phyloP scores from a whole-genome alignment of 306 rosid species.

The Castanea sativa region DNA sequence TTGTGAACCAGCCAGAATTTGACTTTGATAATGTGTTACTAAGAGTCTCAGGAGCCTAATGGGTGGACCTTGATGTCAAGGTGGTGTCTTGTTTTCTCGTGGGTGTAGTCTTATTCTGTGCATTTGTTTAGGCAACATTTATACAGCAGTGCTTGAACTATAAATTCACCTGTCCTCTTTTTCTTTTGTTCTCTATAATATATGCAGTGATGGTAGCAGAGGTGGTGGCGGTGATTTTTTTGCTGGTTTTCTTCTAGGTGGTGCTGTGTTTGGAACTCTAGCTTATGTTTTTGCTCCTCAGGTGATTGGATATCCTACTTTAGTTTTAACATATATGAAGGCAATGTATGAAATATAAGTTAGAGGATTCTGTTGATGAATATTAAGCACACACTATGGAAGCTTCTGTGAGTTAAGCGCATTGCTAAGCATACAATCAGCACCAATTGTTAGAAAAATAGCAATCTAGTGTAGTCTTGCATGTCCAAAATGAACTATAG shows the following conservation, averaged over 20 bases:
- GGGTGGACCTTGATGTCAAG: not conserved
- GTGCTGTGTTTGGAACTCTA: slow-evolving; percentile 82
- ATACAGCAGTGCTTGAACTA: not conserved
- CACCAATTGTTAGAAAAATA: not conserved
- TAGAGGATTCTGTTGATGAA: not conserved
- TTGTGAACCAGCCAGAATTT: too few species aligned
- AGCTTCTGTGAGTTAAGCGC: not conserved
- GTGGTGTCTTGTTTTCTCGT: not conserved
- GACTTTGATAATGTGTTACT: too few species aligned
- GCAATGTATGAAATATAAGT: slow-evolving; percentile 2
- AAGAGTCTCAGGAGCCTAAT: not conserved
- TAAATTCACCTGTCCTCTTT: slow-evolving; percentile 8
- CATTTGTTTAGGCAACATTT: not conserved
- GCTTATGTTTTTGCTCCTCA: slow-evolving; percentile 92
- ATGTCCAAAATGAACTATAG: not conserved
- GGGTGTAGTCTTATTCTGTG: not conserved
- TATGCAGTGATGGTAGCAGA: slow-evolving; percentile 54
- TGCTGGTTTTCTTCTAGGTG: slow-evolving; percentile 87
- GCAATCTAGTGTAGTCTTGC: not conserved
- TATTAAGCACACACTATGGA: not conserved
- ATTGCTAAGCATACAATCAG: not conserved
- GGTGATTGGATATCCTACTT: slow-evolving; percentile 47
- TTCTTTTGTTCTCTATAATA: slow-evolving; percentile 16
- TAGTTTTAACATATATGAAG: slow-evolving; percentile 11
- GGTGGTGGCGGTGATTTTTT: slow-evolving; percentile 79